These are phyloP conservation scores for Nicotiana sylvestris DNA, from an alignment of 257 asterid genomes.

Conservation along the genomic window DNA sequence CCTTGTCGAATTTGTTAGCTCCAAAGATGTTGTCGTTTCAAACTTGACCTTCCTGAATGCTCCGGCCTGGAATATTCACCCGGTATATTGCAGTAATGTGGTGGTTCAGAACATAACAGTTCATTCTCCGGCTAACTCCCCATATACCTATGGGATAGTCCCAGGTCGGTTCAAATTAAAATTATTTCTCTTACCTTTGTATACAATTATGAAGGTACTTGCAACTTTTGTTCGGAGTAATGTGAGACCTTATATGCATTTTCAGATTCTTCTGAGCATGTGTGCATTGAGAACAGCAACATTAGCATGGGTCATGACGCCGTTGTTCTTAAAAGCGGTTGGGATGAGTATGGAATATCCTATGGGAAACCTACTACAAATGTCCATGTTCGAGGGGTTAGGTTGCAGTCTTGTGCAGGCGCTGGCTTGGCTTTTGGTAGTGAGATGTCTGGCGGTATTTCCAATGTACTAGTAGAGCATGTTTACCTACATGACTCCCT, in stretches of 20 bases:
- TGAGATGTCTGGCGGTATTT: constrained; percentile 86
- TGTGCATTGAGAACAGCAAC: constrained; percentile 68
- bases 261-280: constrained; percentile 32
- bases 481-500: constrained; percentile 40
- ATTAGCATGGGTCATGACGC: constrained; percentile 67
- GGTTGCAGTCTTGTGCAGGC: constrained; percentile 46
- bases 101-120: constrained; percentile 71
- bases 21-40: constrained; percentile 51
- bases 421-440: constrained; percentile 68
- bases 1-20: constrained; percentile 55
- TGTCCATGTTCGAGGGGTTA: constrained; percentile 46
- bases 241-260: not conserved
- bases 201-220: not conserved
- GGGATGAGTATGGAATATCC: constrained; percentile 77
- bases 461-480: constrained; percentile 45
- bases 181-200: not conserved
- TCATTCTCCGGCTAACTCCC: constrained; percentile 66
- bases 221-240: not conserved
- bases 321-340: constrained; percentile 69
- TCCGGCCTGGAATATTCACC: constrained; percentile 71
- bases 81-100: constrained; percentile 67
- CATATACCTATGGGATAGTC: constrained; percentile 62
- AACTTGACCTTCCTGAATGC: constrained; percentile 75
- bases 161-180: constrained; percentile 47
- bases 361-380: constrained; percentile 41